phyloP scores from a whole-genome alignment of 805 yeast genomes.

The Metschnikowia gelsemii region DNA sequence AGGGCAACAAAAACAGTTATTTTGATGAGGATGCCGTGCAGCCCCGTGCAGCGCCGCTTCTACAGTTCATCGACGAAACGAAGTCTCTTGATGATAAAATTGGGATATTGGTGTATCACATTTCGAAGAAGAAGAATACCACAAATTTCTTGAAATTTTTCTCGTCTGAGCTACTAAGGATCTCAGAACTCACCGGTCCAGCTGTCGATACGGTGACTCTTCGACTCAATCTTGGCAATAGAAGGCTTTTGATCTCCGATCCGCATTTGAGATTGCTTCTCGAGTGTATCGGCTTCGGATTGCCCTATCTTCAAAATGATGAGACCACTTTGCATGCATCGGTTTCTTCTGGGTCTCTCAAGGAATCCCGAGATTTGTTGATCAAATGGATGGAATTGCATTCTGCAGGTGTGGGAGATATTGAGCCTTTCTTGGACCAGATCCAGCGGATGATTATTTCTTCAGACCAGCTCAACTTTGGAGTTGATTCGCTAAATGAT shows the following conservation, averaged over 20 bases:
- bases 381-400: constrained; percentile 39
- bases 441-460: constrained; percentile 13
- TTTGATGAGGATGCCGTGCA: constrained; percentile 19
- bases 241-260: constrained; percentile 43
- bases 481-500: constrained; percentile 11
- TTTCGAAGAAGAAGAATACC: constrained; percentile 41
- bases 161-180: constrained; percentile 33
- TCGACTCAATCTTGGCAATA: constrained; percentile 16
- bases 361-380: constrained; percentile 36
- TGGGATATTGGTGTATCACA: constrained; percentile 49
- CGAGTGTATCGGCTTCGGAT: constrained; percentile 43
- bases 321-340: constrained; percentile 38
- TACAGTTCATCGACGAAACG: constrained; percentile 32
- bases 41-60: constrained; percentile 35
- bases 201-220: constrained; percentile 7
- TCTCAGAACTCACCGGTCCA: constrained; percentile 20
- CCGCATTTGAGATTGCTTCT: constrained; percentile 51
- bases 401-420: constrained; percentile 19
- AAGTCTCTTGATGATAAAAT: constrained; percentile 46
- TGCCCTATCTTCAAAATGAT: constrained; percentile 42
- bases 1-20: constrained; percentile 17
- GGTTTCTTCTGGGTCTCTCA: constrained; percentile 32
- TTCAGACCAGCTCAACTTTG: constrained; percentile 18
- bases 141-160: constrained; percentile 44
- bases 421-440: constrained; percentile 24